Evolutionary conservation across 768 basidiomycete species (phyloP).

Genomic region (Daedaleopsis sinensis): DNA sequence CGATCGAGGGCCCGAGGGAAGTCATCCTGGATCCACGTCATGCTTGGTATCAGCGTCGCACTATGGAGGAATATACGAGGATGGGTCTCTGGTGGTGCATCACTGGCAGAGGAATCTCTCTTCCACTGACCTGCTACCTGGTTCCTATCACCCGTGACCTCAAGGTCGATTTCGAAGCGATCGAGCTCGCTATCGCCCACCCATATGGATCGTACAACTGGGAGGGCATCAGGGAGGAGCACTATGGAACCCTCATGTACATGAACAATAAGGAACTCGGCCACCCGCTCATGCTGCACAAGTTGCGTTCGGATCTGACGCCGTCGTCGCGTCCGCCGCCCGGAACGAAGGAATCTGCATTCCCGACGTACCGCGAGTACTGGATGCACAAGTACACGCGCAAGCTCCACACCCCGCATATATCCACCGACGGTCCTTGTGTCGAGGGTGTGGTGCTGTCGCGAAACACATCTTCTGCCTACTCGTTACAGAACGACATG

Average conservation of each 20-base stretch:
- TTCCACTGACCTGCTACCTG: constrained; percentile 61
- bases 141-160: constrained; percentile 57
- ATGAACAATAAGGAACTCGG: constrained; percentile 59
- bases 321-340: constrained; percentile 59
- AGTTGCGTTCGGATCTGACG: constrained; percentile 66
- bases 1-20: constrained; percentile 34
- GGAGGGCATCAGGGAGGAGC: constrained; percentile 49
- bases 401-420: constrained; percentile 39
- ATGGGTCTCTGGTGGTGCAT: constrained; percentile 63
- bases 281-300: constrained; percentile 55
- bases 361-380: constrained; percentile 60
- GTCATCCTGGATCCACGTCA: constrained; percentile 48
- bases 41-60: constrained; percentile 47
- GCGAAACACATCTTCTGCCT: constrained; percentile 35
- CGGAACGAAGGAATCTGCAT: constrained; percentile 51
- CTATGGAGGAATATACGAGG: constrained; percentile 70
- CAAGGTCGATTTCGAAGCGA: constrained; percentile 60
- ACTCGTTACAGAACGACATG: constrained; percentile 32
- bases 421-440: constrained; percentile 62
- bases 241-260: constrained; percentile 55
- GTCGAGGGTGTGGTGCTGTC: constrained; percentile 54
- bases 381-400: constrained; percentile 58
- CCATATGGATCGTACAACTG: constrained; percentile 59
- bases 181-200: constrained; percentile 50
- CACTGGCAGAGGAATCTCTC: constrained; percentile 56